Percentiles rank a stretch among this genome's conserved stretches.
Conservation (phyloP, 2,329 filamentous ascomycete species). For the Macroventuria anomochaeta region DNA sequence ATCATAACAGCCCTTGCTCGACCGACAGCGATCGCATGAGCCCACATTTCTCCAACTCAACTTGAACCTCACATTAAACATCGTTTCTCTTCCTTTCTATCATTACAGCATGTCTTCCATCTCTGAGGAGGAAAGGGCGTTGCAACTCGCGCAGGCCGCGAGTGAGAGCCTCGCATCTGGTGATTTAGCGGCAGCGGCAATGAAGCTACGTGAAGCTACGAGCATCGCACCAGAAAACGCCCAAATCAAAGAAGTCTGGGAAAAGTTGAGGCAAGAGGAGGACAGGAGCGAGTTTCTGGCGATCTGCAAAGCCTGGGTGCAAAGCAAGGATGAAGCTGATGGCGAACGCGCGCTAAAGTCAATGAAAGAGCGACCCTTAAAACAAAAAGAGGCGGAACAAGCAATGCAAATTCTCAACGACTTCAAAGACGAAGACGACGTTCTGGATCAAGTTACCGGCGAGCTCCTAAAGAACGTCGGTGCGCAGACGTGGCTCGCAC, state of each 20-base stretch:
- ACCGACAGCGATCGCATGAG: constrained; percentile 31
- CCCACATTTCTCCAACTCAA: constrained; percentile 19
- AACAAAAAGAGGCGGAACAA: constrained; percentile 48
- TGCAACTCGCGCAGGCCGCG: constrained; percentile 42
- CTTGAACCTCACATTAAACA: constrained; percentile 24
- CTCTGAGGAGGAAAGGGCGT: constrained; percentile 38
- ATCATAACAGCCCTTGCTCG: constrained; percentile 23
- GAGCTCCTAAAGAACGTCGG: constrained; percentile 45
- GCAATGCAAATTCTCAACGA: constrained; percentile 53
- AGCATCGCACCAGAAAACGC: constrained; percentile 52
- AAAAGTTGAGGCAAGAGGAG: constrained; percentile 50
- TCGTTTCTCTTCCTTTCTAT: constrained; percentile 3
- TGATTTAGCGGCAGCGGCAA: constrained; percentile 50
- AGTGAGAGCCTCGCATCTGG: constrained; percentile 35
- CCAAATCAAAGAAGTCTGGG: constrained; percentile 51
- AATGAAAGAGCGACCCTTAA: constrained; percentile 40
- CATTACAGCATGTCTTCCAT: constrained; percentile 34
- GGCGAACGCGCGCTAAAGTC: constrained; percentile 49
- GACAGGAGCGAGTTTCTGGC: constrained; percentile 43
- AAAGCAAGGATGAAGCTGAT: constrained; percentile 46
- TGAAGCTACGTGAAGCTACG: constrained; percentile 53
- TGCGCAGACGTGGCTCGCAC: constrained; percentile 51
- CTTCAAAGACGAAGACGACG: constrained; percentile 50
- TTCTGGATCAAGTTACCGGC: constrained; percentile 51
- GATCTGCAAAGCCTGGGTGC: constrained; percentile 47